phyloP scores from a whole-genome alignment of 2,329 filamentous ascomycete species.

The Colletotrichum caudatum region DNA sequence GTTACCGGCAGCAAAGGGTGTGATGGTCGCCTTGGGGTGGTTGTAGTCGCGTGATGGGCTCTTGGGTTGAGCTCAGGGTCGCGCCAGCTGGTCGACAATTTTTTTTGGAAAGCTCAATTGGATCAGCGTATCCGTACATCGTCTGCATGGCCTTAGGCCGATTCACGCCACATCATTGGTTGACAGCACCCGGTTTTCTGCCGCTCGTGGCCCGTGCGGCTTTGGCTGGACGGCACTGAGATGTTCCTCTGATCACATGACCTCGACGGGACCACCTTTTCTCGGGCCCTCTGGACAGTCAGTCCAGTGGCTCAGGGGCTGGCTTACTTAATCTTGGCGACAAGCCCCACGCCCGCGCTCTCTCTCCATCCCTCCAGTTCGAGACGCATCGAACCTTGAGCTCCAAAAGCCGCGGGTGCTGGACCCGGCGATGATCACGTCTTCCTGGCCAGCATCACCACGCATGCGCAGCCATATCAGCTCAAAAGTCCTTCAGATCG shows the following conservation, averaged over 20 bases:
- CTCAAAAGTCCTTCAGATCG: constrained; percentile 8
- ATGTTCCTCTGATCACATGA: constrained; percentile 24
- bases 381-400: background rate
- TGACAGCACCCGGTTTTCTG: background rate
- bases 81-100: constrained; percentile 43
- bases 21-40: constrained; percentile 21
- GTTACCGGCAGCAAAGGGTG: constrained; percentile 34
- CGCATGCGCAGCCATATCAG: background rate
- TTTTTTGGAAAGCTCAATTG: constrained; percentile 40
- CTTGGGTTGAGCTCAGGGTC: constrained; percentile 30
- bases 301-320: constrained; percentile 7
- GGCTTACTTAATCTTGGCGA: constrained; percentile 20
- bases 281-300: background rate
- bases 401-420: constrained; percentile 8
- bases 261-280: background rate
- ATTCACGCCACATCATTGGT: constrained; percentile 32
- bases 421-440: constrained; percentile 11
- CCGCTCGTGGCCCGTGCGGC: constrained; percentile 1
- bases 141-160: constrained; percentile 21
- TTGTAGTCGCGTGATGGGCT: constrained; percentile 34
- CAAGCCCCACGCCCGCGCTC: background rate
- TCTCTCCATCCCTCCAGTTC: background rate
- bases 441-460: constrained; percentile 1
- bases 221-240: background rate
- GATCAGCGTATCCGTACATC: constrained; percentile 21